These are phyloP conservation scores for Jaminaea rosea DNA, from an alignment of 1,284 basidiomycete genomes.

Conservation along the genomic window DNA sequence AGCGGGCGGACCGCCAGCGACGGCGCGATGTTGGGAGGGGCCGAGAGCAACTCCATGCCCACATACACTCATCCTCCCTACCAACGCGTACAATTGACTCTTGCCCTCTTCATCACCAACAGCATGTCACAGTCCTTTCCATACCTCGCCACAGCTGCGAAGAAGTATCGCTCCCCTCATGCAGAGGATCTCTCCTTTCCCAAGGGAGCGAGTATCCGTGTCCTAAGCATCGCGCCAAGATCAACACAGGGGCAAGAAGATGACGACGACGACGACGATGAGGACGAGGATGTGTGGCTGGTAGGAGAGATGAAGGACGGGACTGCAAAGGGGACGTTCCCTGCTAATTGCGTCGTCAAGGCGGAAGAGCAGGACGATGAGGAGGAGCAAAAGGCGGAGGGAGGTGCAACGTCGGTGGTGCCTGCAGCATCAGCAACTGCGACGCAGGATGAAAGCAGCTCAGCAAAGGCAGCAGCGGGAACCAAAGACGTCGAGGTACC, in stretches of 20 bases:
- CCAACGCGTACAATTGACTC: no score
- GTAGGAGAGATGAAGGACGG: conserved; percentile 41
- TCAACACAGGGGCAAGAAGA: no score
- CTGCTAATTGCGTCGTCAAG: conserved; percentile 34
- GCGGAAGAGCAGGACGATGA: conserved; percentile 54
- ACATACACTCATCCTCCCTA: no score
- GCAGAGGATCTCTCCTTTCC: conserved; percentile 29
- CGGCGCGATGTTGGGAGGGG: no score
- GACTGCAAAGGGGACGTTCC: conserved; percentile 41
- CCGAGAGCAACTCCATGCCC: no score
- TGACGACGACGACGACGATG: conserved; percentile 36
- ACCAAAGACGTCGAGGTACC: conserved; percentile 1
- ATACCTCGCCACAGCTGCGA: not conserved
- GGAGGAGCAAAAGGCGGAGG: conserved; percentile 23
- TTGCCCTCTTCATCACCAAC: no score
- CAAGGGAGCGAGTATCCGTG: conserved; percentile 41
- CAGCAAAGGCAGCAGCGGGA: conserved; percentile 1
- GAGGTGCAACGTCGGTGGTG: not conserved
- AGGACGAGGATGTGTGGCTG: conserved; percentile 48
- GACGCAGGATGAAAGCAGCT: not conserved
- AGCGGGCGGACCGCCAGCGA: no score
- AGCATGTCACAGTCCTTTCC: no score
- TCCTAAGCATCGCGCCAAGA: conserved; percentile 31
- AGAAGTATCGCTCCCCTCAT: conserved; percentile 1
- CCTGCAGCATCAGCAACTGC: conserved; percentile 49